Evolutionary conservation across 1,284 basidiomycete genomes (phyloP), one percentile per base, ranked within the genome.

Genomic region (Naganishia sp.): DNA sequence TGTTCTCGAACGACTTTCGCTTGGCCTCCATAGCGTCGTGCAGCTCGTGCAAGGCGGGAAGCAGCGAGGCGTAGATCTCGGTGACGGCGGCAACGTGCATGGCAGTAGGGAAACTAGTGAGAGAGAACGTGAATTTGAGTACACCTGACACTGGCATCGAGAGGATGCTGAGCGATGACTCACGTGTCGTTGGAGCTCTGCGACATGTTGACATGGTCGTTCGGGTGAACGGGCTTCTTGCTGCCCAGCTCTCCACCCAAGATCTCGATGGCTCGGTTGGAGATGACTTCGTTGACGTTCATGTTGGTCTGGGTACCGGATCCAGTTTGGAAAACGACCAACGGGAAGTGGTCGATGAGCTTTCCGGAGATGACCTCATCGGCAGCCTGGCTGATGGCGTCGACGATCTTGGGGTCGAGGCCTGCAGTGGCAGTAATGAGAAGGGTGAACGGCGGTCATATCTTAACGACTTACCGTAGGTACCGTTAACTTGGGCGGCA

Each of bases 251-350:
- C 86, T 32, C 96, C 96, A 25, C 96, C 96, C 69, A 99, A 87
- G 71, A 97, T 83, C 82, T 99, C 93, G 75, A 99, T 99, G 43
- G 96, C 96, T 69, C 95, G 89, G 81, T 99, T 99, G 35, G 92
- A 94, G 78, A 99, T 96, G 76, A 99, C 95, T 86, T 99, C 96
- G 80, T 99, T 99, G 69, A 87, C 91, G 81, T 99, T 99, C 96
- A 99, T 99, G 84, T 99, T 99, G 79, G 92, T 95, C 82, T 99
- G 96, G 3, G 96, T 99, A 58, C 96, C 96, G 67, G 92, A 96
- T 67, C 96, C 96, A 54, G 96, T 99, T 82, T 99, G 96, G 86
- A 97, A 99, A 56, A 99, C 95, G 65, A 99, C 96, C 45, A 99
- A 84, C 31, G 96, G 96, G 84, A 99, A 99, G 81, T 99, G 90